Base-by-base conservation (phyloP, 2,329 filamentous ascomycete species). In the Neonectria magnoliae region DNA sequence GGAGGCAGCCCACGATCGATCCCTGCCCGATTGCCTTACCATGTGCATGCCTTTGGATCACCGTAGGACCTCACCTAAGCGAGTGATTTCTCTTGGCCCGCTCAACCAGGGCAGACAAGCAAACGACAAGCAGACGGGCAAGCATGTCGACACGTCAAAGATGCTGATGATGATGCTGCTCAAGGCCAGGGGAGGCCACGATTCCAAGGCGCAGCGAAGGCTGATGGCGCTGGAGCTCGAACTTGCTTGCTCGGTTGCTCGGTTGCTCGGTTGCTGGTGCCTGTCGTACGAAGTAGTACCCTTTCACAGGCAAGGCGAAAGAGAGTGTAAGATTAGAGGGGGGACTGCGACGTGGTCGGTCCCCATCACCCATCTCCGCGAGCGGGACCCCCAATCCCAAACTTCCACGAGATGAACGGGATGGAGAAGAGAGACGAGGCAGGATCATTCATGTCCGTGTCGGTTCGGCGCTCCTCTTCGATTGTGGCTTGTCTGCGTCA, bases 401-500 rank as follows among this genome's bases (percentile, higher is more conserved):
- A 51, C 48, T 53, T 13, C 38, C 56, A 44, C 36, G 52, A 47
- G 36, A 50, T 42, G 54, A 62, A 22, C 33, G 54, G 25, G 33
- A 57, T 42, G 42, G 16, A 42, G 6, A 27, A 20, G 29, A 31
- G 22, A 41, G 31, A 41, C 54, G 31, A 38, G 38, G 41, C 29
- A 45, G 42, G 53, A 55, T 56, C 18, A 60, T 60, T 56, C 18
- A 60, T 60, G 27, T 41, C n/a, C n/a, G 57, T 51, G 56, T 63
- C 60, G 63, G 58, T 64, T 38, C 36, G 53, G 57, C 27, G 52
- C 51, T 70, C 45, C 65, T 55, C 57, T 60, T 60, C 47, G 52
- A 50, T 36, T 55, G 71, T 72, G 71, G 71, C 71, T 73, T 20
- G 64, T 60, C 68, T 60, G 47, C 25, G 52, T 57, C 64, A 65